Evolutionary conservation across 106 monocot genomes (phyloP).

Genomic region (Allium fistulosum): DNA sequence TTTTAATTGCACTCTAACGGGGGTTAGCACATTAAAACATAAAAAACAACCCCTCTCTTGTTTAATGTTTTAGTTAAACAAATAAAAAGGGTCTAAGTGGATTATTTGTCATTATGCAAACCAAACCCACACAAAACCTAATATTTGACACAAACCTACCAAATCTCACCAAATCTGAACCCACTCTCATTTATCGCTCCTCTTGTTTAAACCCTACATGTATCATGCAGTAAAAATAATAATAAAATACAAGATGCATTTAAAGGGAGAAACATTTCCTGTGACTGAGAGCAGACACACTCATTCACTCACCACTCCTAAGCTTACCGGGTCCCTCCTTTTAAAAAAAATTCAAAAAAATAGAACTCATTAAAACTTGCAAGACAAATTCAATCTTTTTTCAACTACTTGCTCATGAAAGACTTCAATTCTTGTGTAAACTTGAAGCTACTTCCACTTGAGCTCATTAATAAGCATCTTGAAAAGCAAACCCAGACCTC

Average conservation of each 20-base stretch:
- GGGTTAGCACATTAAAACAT: not conserved
- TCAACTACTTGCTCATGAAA: not conserved
- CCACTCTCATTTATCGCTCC: not conserved
- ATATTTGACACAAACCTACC: not conserved
- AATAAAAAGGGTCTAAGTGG: too few relatives aligned
- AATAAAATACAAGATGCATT: not conserved
- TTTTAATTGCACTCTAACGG: not conserved
- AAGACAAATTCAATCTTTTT: not conserved
- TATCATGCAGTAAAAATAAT: not conserved
- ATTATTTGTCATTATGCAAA: too few relatives aligned
- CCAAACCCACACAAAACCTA: slow-evolving; percentile 6
- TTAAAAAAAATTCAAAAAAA: not conserved
- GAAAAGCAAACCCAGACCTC: not conserved
- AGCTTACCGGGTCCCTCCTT: not conserved
- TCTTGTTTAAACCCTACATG: slow-evolving; percentile 1
- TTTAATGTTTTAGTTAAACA: not conserved
- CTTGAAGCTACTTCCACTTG: slow-evolving; percentile 7
- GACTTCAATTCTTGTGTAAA: not conserved
- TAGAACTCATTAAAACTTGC: not conserved
- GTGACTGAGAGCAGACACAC: slow-evolving; percentile 7
- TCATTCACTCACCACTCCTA: slow-evolving; percentile 5
- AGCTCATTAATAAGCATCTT: slow-evolving; percentile 4
- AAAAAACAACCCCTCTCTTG: not conserved
- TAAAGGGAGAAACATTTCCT: slow-evolving; percentile 4
- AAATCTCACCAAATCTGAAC: not conserved